A percentile compares a stretch with the other conserved stretches of the same genome.
Evolutionary conservation across 2,329 filamentous ascomycete genomes (phyloP).

Genomic region (Thermoascus crustaceus): DNA sequence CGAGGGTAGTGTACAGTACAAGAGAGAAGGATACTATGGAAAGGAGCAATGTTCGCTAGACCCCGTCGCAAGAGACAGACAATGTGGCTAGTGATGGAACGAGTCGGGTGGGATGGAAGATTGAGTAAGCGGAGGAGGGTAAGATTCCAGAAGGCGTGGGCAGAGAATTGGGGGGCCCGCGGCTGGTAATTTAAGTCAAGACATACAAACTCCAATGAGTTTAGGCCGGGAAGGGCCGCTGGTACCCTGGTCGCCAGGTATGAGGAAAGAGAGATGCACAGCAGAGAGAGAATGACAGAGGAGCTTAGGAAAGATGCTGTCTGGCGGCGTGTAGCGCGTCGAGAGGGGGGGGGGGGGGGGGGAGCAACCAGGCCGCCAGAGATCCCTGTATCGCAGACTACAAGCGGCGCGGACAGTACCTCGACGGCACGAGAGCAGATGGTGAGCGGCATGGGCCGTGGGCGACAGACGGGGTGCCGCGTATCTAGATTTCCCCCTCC

Average conservation of each 20-base stretch:
- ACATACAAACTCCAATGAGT: background rate
- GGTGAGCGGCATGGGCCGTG: slow-evolving; percentile 1
- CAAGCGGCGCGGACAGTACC: background rate
- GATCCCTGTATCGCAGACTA: background rate
- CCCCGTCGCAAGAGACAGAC: no score
- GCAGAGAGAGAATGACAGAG: slow-evolving; percentile 2
- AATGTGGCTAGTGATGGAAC: background rate
- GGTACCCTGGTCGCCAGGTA: background rate
- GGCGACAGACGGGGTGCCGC: slow-evolving; percentile 1
- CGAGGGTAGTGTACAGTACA: no score
- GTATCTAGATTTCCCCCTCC: slow-evolving; percentile 1
- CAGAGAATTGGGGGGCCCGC: slow-evolving; percentile 3
- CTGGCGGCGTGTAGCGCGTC: slow-evolving; percentile 1
- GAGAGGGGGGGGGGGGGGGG: no score
- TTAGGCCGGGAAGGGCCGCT: background rate
- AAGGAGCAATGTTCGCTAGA: no score
- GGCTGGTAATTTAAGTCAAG: slow-evolving; percentile 1
- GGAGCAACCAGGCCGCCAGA: background rate
- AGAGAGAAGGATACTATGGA: no score
- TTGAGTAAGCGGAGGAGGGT: slow-evolving; percentile 2
- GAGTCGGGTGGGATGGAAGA: background rate
- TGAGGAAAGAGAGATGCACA: no score
- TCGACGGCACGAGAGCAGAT: background rate
- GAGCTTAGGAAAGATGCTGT: slow-evolving; percentile 3
- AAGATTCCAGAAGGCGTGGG: slow-evolving; percentile 2